Evolutionary conservation across 2,329 filamentous ascomycete species (phyloP), one percentile per base, ranked within the genome.

Genomic region (Colletotrichum horii): DNA sequence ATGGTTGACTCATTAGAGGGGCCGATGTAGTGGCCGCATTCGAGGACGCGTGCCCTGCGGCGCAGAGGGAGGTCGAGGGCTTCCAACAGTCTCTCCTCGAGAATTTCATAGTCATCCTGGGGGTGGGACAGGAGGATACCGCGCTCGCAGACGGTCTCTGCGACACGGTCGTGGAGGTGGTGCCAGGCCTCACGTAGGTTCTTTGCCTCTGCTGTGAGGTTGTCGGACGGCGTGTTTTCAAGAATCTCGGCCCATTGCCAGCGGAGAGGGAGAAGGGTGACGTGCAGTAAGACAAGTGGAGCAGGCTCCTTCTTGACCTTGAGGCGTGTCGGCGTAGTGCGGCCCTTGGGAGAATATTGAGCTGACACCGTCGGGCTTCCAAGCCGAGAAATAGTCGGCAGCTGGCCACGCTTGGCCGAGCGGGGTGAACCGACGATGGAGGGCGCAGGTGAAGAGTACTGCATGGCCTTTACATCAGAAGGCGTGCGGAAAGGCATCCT

Each of bases 101-200:
- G 77, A 70, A 96, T 87, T 82, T 95, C 94, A 80, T 94, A 96
- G 82, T 96, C 94, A 71, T 93, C 93, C 78, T 94, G 91, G 2
- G 95, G 95, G 81, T 97, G 95, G 3, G 94, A 91, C 9, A 97
- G 89, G 58, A 97, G 86, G 38, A 97, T 89, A 4, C 94, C 95
- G 26, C 95, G 90, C 80, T 94, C 90, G 77, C 94, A 89, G 14
- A 96, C 91, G 0, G 94, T 95, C 66, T 95, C 94, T 2, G 91
- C 92, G 6, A 95, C 87, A 74, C 94, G 93, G 69, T 94, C 92
- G 78, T 93, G 91, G 4, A 96, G 86, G 74, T 93, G 86, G 61
- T 90, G 89, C 90, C 92, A 94, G 36, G 91, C 91, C 77, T 92
- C 90, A 30, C 88, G 89, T n/a, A 92, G 86, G 7, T 82, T 84